These are phyloP conservation scores for Globisporangium lucens DNA, from an alignment of 352 stramenopile species.

Conservation along the genomic window DNA sequence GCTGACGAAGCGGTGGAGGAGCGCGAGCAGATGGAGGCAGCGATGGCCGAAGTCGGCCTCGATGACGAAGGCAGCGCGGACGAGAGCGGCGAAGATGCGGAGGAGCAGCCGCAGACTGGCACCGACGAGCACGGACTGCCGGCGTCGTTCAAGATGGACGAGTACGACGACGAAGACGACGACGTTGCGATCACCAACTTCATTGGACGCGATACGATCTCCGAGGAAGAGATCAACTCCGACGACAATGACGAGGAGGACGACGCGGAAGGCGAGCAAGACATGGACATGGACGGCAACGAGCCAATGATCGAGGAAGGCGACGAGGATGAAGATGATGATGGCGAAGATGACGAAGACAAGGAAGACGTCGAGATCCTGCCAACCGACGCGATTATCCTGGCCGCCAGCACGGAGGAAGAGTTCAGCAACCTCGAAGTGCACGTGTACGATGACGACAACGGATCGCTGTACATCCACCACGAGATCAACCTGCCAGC, in stretches of 20 bases:
- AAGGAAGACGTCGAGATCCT: conserved; percentile 94
- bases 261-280: conserved; percentile 35
- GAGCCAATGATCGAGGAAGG: conserved; percentile 24
- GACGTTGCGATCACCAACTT: conserved; percentile 82
- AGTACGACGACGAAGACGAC: conserved; percentile 87
- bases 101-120: conserved; percentile 22
- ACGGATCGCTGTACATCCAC: conserved; percentile 98
- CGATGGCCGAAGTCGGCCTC: conserved; percentile 46
- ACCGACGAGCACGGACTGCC: conserved; percentile 52
- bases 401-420: conserved; percentile 97
- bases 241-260: conserved; percentile 29
- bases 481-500: conserved; percentile 99
- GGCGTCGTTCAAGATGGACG: conserved; percentile 81
- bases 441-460: conserved; percentile 97
- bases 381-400: conserved; percentile 92
- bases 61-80: conserved; percentile 29
- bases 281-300: conserved; percentile 42
- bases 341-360: conserved; percentile 73
- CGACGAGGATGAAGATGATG: conserved; percentile 49
- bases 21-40: conserved; percentile 48
- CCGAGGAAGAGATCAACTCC: conserved; percentile 27
- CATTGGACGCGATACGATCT: conserved; percentile 37
- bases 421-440: conserved; percentile 98
- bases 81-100: conserved; percentile 2
- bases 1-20: conserved; percentile 72